A percentile compares a stretch with the other conserved stretches of the same genome.
phyloP scores from a whole-genome alignment of 1,284 basidiomycete species.

The Apiotrichum veenhuisii region DNA sequence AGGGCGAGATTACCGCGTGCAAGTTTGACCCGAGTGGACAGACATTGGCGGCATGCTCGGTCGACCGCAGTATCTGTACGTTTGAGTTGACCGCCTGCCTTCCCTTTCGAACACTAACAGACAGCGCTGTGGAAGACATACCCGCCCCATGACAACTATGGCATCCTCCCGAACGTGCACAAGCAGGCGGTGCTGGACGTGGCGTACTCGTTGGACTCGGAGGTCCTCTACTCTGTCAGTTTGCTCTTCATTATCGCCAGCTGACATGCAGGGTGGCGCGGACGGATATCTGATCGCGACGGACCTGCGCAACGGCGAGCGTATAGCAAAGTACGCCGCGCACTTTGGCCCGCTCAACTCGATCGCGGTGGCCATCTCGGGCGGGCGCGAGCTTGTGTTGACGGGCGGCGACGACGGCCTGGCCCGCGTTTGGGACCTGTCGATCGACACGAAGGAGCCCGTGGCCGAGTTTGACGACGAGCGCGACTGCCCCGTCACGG shows the following conservation, averaged over 20 bases:
- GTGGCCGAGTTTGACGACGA: slow-evolving; percentile 77
- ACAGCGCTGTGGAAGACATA: slow-evolving; percentile 51
- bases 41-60: slow-evolving; percentile 47
- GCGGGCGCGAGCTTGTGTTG: slow-evolving; percentile 66
- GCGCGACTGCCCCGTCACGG: slow-evolving; percentile 71
- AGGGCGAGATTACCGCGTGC: slow-evolving; percentile 50
- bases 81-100: background rate
- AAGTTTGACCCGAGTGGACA: slow-evolving; percentile 50
- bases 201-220: slow-evolving; percentile 47
- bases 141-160: slow-evolving; percentile 50
- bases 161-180: slow-evolving; percentile 47
- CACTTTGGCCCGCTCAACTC: slow-evolving; percentile 85
- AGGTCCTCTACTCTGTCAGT: slow-evolving; percentile 45
- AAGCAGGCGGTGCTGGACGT: slow-evolving; percentile 50
- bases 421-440: slow-evolving; percentile 80
- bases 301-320: slow-evolving; percentile 44
- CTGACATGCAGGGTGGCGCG: slow-evolving; percentile 33
- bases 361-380: slow-evolving; percentile 78
- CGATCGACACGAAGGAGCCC: slow-evolving; percentile 68
- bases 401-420: slow-evolving; percentile 85
- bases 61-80: slow-evolving; percentile 48
- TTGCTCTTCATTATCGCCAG: background rate
- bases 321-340: slow-evolving; percentile 52
- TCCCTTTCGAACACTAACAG: background rate
- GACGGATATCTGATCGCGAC: slow-evolving; percentile 47